Base-by-base conservation (phyloP, 108 stramenopile species). In the Cylindrotheca fusiformis region DNA sequence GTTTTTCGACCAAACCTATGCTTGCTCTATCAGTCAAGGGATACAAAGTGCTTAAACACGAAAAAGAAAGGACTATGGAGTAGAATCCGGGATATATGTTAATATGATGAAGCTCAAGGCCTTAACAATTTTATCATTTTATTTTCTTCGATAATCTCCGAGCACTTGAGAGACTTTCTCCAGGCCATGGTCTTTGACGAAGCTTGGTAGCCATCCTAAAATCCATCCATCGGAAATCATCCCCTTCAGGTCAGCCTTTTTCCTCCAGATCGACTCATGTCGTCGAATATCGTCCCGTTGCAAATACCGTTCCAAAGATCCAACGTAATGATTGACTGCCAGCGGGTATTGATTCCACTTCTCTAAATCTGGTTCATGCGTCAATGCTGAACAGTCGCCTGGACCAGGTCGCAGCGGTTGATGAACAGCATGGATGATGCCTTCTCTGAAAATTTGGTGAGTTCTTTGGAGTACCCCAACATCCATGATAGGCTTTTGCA, bases 311-410 rank as follows among this genome's bases (percentile, higher is more conserved):
- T 77, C 76, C 56, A 55, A 77, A 0, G 76, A 56, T 58, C 76
- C 76, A 22, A 77, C 29, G 33, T 77, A 77, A 46, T 77, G 76
- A 51, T 75, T 75, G 28, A 63, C 74, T 5, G 54, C 28, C 4
- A 75, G 54, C 1, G 74, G 67, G 18, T 62, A 69, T 21, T 33
- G n/a, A 27, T 58, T 45, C 14, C 44, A 17, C 12, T n/a, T n/a
- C n/a, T n/a, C n/a, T n/a, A n/a, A n/a, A n/a, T n/a, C n/a, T n/a
- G n/a, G n/a, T n/a, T n/a, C n/a, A n/a, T n/a, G n/a, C n/a, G n/a
- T n/a, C n/a, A n/a, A n/a, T n/a, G n/a, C n/a, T n/a, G n/a, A n/a
- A n/a, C n/a, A n/a, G n/a, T n/a, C n/a, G n/a, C n/a, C n/a, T n/a
- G n/a, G n/a, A n/a, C n/a, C n/a, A n/a, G n/a, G n/a, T n/a, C n/a